These are phyloP conservation scores for Termitomyces sp. DNA, from an alignment of 768 basidiomycete genomes.

Conservation along the genomic window DNA sequence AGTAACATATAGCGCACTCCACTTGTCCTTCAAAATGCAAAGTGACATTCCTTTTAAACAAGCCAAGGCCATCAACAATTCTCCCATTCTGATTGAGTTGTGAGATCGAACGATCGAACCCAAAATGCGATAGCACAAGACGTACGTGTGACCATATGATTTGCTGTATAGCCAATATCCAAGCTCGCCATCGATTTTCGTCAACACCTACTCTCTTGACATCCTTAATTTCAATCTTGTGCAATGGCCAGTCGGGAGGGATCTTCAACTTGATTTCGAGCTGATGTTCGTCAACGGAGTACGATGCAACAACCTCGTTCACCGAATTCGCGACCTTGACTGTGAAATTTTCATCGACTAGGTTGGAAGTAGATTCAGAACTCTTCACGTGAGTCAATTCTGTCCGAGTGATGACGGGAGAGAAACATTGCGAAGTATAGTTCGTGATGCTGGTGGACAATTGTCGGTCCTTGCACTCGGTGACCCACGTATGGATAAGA, in stretches of 20 bases:
- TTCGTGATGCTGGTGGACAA: constrained; percentile 68
- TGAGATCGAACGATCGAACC: not conserved
- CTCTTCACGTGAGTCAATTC: constrained; percentile 74
- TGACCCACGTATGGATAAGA: constrained; percentile 79
- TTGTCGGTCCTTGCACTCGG: constrained; percentile 85
- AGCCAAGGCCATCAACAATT: constrained; percentile 77
- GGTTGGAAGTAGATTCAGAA: constrained; percentile 44
- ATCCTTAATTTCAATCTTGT: constrained; percentile 83
- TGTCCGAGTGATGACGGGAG: constrained; percentile 78
- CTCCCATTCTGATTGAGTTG: constrained; percentile 65
- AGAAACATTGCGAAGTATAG: constrained; percentile 83
- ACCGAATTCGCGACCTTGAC: constrained; percentile 70
- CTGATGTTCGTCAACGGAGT: constrained; percentile 88
- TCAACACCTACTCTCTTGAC: constrained; percentile 80
- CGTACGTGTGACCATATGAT: constrained; percentile 81
- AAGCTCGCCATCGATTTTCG: constrained; percentile 87
- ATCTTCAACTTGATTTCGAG: constrained; percentile 86
- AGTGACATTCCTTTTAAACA: constrained; percentile 93
- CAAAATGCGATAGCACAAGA: constrained; percentile 4
- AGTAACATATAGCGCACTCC: constrained; percentile 96
- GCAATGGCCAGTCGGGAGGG: constrained; percentile 88
- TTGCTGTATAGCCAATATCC: constrained; percentile 91
- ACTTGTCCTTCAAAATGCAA: constrained; percentile 94
- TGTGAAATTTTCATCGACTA: constrained; percentile 71
- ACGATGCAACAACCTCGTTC: constrained; percentile 80